These are phyloP conservation scores for Cladosporium sp. DNA, from an alignment of 2,329 filamentous ascomycete species.

Conservation along the genomic window DNA sequence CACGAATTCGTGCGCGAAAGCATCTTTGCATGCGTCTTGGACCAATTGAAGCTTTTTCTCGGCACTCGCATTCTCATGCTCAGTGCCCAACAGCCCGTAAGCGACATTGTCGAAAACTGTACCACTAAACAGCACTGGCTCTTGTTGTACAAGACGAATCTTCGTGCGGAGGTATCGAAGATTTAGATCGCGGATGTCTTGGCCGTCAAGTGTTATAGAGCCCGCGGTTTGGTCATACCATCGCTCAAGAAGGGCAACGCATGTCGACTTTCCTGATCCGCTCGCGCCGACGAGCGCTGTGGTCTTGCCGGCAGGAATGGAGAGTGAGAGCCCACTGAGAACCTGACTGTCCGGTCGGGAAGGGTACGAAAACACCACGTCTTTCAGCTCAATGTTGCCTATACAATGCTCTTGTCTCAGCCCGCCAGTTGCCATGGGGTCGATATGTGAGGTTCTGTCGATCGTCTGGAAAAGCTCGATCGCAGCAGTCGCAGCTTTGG, in stretches of 20 bases:
- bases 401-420: conserved; percentile 25
- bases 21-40: conserved; percentile 36
- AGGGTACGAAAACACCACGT: conserved; percentile 73
- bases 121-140: conserved; percentile 38
- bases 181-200: conserved; percentile 33
- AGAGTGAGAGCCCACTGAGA: conserved; percentile 37
- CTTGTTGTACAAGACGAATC: conserved; percentile 39
- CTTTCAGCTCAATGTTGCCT: conserved; percentile 60
- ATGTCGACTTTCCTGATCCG: conserved; percentile 42
- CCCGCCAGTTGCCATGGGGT: conserved; percentile 37
- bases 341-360: conserved; percentile 40
- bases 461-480: conserved; percentile 45
- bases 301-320: conserved; percentile 43
- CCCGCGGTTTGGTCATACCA: conserved; percentile 37
- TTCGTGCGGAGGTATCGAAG: conserved; percentile 36
- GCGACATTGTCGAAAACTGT: conserved; percentile 41
- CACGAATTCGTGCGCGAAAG: conserved; percentile 42
- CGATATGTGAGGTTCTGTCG: conserved; percentile 42
- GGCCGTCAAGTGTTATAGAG: conserved; percentile 36
- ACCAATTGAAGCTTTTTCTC: conserved; percentile 37
- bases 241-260: conserved; percentile 38
- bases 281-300: conserved; percentile 47
- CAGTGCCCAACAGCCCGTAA: conserved; percentile 35
- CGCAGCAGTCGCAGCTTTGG: conserved; percentile 45
- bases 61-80: conserved; percentile 27